Conservation (phyloP, 2,329 filamentous ascomycete species). For the Colletotrichum godetiae region DNA sequence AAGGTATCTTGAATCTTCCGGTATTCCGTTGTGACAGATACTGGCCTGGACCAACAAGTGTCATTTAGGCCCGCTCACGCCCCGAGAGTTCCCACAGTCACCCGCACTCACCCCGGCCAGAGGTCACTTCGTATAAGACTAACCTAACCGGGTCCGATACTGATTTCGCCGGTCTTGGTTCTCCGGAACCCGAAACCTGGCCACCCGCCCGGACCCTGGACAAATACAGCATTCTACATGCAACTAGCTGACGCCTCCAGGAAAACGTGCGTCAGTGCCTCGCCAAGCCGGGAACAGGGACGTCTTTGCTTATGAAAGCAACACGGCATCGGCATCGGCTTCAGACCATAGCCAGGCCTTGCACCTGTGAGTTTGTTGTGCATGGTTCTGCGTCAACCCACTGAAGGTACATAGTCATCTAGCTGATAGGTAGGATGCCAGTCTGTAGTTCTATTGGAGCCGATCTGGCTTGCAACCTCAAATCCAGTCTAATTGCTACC, state of each 20-base stretch:
- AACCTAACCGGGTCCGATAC: conserved; percentile 17
- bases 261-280: background rate
- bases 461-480: background rate
- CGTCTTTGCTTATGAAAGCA: background rate
- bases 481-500: background rate
- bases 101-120: background rate
- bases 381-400: background rate
- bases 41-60: background rate
- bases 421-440: background rate
- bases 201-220: background rate
- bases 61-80: background rate
- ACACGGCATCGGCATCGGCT: background rate
- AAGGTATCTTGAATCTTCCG: background rate
- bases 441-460: background rate
- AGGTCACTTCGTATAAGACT: background rate
- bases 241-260: background rate
- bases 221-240: background rate
- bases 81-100: conserved; percentile 14
- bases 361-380: too few relatives aligned
- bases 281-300: background rate
- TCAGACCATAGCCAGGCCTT: background rate
- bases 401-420: background rate
- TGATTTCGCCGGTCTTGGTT: background rate
- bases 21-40: background rate
- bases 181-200: background rate